Evolutionary conservation across 495 filamentous ascomycete genomes (phyloP).

Genomic region (Paragyromitra xinjiangensis): DNA sequence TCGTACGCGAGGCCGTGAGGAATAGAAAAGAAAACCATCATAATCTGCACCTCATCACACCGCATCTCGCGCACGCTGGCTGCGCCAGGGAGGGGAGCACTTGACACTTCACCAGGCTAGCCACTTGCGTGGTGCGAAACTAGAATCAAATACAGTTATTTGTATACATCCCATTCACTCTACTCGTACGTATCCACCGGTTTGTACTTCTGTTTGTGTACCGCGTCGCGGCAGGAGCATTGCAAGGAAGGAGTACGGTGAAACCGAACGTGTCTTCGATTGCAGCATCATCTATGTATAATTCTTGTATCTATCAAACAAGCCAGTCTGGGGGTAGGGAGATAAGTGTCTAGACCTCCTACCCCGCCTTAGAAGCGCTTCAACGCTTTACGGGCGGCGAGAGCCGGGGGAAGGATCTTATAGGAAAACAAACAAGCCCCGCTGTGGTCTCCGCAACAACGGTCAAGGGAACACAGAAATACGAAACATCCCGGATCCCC

Average conservation of each 20-base stretch:
- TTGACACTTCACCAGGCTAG: conserved; percentile 36
- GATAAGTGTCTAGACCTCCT: conserved; percentile 8
- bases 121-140: neutral
- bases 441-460: conserved; percentile 43
- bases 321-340: conserved; percentile 13
- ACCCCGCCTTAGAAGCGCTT: conserved; percentile 26
- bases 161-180: conserved; percentile 21
- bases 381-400: neutral
- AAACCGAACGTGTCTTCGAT: conserved; percentile 41
- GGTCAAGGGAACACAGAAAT: neutral
- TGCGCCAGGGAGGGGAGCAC: conserved; percentile 14
- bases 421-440: conserved; percentile 41
- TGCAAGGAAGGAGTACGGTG: conserved; percentile 17
- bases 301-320: conserved; percentile 12
- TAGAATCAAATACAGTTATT: conserved; percentile 39
- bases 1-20: conserved; percentile 17
- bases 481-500: conserved; percentile 1
- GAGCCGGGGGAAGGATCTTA: neutral
- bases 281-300: conserved; percentile 21
- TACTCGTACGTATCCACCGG: conserved; percentile 20
- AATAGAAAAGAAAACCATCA: conserved; percentile 1
- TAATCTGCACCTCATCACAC: conserved; percentile 46
- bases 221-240: conserved; percentile 17
- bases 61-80: conserved; percentile 18
- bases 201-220: conserved; percentile 17